Percentiles rank a stretch among this genome's conserved stretches.
phyloP scores from a whole-genome alignment of 2,329 filamentous ascomycete species.

The Grosmannia huntii region DNA sequence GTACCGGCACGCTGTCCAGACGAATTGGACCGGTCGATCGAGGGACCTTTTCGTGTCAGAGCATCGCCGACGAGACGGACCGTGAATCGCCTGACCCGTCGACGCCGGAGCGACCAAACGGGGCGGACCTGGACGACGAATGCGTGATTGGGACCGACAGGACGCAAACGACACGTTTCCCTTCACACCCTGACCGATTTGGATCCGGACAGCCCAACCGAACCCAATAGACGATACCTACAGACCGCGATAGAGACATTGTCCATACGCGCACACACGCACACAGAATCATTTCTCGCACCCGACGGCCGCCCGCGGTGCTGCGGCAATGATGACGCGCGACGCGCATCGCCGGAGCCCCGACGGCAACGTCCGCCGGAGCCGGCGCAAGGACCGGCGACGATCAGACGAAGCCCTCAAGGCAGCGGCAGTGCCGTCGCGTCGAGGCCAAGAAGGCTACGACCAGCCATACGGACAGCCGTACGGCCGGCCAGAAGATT shows the following conservation, averaged over 20 bases:
- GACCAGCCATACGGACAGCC: neutral
- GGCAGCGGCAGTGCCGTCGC: slow-evolving; percentile 22
- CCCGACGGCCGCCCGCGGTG: neutral
- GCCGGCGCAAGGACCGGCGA: slow-evolving; percentile 24
- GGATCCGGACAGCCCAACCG: no score
- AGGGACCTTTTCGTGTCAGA: neutral
- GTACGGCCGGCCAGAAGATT: no score
- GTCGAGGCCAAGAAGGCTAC: slow-evolving; percentile 2
- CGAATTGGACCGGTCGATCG: neutral
- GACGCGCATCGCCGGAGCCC: slow-evolving; percentile 11
- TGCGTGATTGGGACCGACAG: no score
- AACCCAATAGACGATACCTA: no score
- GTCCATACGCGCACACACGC: no score
- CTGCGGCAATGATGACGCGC: neutral
- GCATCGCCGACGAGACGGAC: no score
- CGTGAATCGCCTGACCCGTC: no score
- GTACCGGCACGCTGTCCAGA: neutral
- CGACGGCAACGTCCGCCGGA: slow-evolving; percentile 40
- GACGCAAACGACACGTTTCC: no score
- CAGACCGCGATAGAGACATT: no score
- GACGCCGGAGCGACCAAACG: no score
- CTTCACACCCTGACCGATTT: no score
- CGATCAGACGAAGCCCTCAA: slow-evolving; percentile 26
- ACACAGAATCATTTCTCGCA: neutral
- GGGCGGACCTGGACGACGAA: no score